Percentiles rank a stretch among this genome's conserved stretches.
These are phyloP conservation scores for Monosporascus cannonballus DNA, from an alignment of 2,329 filamentous ascomycete species.

Conservation along the genomic window DNA sequence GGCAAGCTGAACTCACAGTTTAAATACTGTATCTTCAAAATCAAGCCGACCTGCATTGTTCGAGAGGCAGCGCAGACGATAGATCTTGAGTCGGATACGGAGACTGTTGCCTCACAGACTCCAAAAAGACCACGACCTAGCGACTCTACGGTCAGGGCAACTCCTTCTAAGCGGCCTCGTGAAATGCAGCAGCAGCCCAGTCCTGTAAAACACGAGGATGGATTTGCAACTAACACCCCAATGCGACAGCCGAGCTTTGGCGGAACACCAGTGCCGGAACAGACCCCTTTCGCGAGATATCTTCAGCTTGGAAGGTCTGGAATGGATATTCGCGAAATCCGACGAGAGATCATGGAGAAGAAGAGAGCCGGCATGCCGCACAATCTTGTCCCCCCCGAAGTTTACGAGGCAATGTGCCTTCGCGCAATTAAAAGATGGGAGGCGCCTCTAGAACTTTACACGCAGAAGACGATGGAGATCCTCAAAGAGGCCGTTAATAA, in stretches of 20 bases:
- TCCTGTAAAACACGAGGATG: constrained; percentile 33
- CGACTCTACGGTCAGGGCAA: constrained; percentile 24
- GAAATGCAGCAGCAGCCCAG: constrained; percentile 9
- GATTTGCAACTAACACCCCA: constrained; percentile 7
- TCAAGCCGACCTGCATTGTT: constrained; percentile 28
- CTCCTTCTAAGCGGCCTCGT: constrained; percentile 20
- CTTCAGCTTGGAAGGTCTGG: constrained; percentile 32
- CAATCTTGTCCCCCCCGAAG: constrained; percentile 51
- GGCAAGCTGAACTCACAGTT: constrained; percentile 27
- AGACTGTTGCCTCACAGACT: constrained; percentile 18
- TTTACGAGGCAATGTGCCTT: constrained; percentile 52
- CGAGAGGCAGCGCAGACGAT: constrained; percentile 21
- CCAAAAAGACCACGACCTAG: constrained; percentile 20
- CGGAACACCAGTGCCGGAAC: constrained; percentile 5
- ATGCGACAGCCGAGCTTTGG: constrained; percentile 23
- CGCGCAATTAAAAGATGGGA: constrained; percentile 55
- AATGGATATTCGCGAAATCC: constrained; percentile 45
- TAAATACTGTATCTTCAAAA: constrained; percentile 22
- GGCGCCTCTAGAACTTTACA: constrained; percentile 42
- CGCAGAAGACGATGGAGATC: constrained; percentile 40
- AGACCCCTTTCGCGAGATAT: constrained; percentile 32
- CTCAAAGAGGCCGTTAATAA: constrained; percentile 39
- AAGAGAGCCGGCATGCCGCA: constrained; percentile 50
- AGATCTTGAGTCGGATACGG: constrained; percentile 20
- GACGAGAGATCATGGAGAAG: constrained; percentile 46